Evolutionary conservation across 2,329 filamentous ascomycete genomes (phyloP).

Genomic region (Fusarium floridanum): DNA sequence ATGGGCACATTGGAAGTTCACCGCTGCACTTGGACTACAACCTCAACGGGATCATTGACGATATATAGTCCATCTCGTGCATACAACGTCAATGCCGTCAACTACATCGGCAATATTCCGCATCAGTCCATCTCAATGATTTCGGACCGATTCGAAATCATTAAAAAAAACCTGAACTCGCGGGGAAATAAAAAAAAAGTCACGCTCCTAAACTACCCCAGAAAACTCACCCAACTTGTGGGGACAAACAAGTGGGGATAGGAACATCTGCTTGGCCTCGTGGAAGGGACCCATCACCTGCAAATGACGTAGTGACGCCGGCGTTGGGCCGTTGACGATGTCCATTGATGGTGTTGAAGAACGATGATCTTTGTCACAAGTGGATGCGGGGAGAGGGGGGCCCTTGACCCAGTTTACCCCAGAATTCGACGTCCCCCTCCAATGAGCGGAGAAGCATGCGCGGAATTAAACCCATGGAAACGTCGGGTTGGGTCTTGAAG

Average conservation of each 20-base stretch:
- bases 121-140: constrained; percentile 23
- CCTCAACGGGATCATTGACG: not conserved
- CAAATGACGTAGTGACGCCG: constrained; percentile 20
- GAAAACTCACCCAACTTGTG: not conserved
- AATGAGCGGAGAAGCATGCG: constrained; percentile 10
- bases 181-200: constrained; percentile 26
- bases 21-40: not conserved
- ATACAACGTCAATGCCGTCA: not conserved
- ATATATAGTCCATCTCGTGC: constrained; percentile 16
- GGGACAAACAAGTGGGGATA: constrained; percentile 3
- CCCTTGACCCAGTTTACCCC: constrained; percentile 19
- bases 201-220: constrained; percentile 11
- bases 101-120: constrained; percentile 3
- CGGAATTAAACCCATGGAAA: not conserved
- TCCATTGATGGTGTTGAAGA: constrained; percentile 12
- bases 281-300: not conserved
- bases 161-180: constrained; percentile 14
- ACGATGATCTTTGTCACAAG: constrained; percentile 27
- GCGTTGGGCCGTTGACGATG: constrained; percentile 14
- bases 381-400: not conserved
- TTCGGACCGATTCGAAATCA: constrained; percentile 37
- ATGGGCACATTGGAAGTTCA: constrained; percentile 1
- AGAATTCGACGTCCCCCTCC: constrained; percentile 11
- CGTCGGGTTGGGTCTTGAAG: not conserved
- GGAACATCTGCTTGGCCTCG: not conserved